Base-by-base conservation (phyloP, 139 green algal species). In the Desmodesmus armatus region DNA sequence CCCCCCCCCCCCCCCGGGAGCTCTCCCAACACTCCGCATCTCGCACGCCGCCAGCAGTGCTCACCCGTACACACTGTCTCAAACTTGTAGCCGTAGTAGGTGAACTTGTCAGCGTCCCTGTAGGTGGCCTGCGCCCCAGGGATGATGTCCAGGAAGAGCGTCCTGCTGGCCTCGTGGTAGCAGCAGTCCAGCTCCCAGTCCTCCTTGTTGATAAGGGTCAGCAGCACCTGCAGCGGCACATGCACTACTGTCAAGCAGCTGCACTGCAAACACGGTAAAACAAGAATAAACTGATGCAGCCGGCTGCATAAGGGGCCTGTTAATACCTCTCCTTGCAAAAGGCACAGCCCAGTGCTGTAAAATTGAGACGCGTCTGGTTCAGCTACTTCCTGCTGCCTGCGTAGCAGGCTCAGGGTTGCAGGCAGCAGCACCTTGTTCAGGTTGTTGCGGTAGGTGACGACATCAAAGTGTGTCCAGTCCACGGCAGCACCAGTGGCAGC, bases 61-160 rank as follows among this genome's bases (percentile, higher is more conserved):
- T 33, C 69, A 49, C 51, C 72, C 4, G 88, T 90, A 65, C 82
- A 88, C 25, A 92, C 33, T 2, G 86, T 44, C 80, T 93, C 90
- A 89, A 93, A 92, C 69, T 91, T 92, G 88, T 91, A 93, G 33
- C 89, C 89, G 37, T 92, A 90, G 89, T 92, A 92, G 0, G 40
- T 86, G 19, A 90, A 85, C 15, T 55, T 79, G 15, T 90, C 89
- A 3, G 71, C 31, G 47, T 78, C 75, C 0, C 66, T 51, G 40
- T 74, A 88, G 37, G 58, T 83, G 23, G 19, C 13, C 35, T 82
- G n/a, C 13, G 47, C 13, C 7, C 7, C 47, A 13, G 47, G 7
- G 47, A 55, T 75, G 69, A 86, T 89, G 49, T 86, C 85, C 27
- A 85, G 44, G 40, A 85, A 84, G 5, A 90, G 58, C 19, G 55